Conservation (phyloP, 2,329 filamentous ascomycete genomes). For the Aspergillus ibericus region DNA sequence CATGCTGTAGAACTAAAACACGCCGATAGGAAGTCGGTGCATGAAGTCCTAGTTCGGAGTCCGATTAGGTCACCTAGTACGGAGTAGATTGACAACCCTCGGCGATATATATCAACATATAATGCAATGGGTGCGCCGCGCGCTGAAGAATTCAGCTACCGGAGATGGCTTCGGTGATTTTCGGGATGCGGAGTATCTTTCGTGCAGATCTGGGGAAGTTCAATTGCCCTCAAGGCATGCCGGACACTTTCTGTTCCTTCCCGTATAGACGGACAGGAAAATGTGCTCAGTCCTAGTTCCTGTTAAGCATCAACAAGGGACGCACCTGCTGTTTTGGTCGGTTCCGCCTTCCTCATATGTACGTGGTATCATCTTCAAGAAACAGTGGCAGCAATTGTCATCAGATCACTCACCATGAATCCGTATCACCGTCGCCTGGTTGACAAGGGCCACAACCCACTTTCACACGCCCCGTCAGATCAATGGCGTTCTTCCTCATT, state of each 20-base stretch:
- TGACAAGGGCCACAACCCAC: not conserved
- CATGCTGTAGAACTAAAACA: too few species aligned
- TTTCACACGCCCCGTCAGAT: not conserved
- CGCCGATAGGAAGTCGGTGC: not conserved
- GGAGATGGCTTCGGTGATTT: not conserved
- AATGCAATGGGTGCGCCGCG: not conserved
- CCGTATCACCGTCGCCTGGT: too few species aligned
- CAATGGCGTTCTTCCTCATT: slow-evolving; percentile 25
- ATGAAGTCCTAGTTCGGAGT: not conserved
- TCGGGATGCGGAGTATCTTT: slow-evolving; percentile 1
- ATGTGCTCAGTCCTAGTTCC: not conserved
- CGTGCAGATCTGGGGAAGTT: not conserved
- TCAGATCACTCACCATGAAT: not conserved
- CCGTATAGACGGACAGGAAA: not conserved
- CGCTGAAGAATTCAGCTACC: not conserved
- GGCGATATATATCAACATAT: not conserved
- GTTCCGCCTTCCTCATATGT: not conserved
- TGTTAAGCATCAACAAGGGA: not conserved
- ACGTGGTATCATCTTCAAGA: not conserved
- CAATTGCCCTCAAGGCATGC: not conserved
- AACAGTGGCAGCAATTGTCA: not conserved
- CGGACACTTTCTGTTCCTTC: not conserved
- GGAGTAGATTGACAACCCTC: not conserved
- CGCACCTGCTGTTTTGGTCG: not conserved
- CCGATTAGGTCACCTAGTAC: not conserved